phyloP scores from a whole-genome alignment of 139 green algal genomes.

The Chlamydomonas applanata region DNA sequence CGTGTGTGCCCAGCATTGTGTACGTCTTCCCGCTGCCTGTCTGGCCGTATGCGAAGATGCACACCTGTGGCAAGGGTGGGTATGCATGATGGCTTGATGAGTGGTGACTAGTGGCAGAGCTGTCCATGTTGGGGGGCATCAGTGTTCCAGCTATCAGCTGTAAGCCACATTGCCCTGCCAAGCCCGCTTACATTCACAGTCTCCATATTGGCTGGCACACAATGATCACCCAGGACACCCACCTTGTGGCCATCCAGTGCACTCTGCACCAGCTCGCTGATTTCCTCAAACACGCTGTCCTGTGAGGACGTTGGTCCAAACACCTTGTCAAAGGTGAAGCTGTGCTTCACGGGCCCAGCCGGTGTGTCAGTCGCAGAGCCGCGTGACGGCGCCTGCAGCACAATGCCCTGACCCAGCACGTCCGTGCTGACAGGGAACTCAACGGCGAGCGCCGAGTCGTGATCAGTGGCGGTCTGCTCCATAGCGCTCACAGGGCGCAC shows the following conservation, averaged over 20 bases:
- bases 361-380: neutral
- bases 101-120: too few relatives aligned
- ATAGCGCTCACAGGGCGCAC: constrained; percentile 61
- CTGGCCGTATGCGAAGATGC: constrained; percentile 90
- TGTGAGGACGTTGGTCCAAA: constrained; percentile 74
- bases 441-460: constrained; percentile 22
- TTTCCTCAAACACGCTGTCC: constrained; percentile 86
- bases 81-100: neutral
- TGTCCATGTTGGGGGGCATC: too few relatives aligned
- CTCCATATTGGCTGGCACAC: too few relatives aligned
- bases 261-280: constrained; percentile 81
- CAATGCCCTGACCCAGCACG: constrained; percentile 44
- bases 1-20: constrained; percentile 76
- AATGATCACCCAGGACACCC: too few relatives aligned
- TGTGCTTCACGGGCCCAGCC: constrained; percentile 29
- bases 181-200: too few relatives aligned
- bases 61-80: constrained; percentile 54
- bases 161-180: too few relatives aligned
- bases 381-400: constrained; percentile 8
- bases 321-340: constrained; percentile 71
- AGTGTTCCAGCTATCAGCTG: too few relatives aligned
- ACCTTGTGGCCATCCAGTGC: constrained; percentile 88
- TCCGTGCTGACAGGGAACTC: constrained; percentile 41
- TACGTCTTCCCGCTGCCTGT: constrained; percentile 86
- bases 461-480: constrained; percentile 24